These are phyloP conservation scores for Penicillium waksmanii DNA, from an alignment of 495 filamentous ascomycete genomes.

Conservation along the genomic window DNA sequence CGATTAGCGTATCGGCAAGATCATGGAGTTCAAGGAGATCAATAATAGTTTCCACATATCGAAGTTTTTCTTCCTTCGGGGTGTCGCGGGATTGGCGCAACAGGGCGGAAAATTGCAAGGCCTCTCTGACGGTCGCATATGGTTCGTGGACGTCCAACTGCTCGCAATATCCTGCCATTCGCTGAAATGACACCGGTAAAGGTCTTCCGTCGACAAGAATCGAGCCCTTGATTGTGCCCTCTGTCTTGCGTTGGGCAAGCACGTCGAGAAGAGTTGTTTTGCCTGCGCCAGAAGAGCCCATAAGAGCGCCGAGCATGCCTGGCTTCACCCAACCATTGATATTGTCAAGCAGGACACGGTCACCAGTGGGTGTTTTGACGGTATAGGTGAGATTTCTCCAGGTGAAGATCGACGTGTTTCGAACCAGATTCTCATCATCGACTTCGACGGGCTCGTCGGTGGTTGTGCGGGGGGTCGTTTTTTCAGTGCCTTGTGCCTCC, in stretches of 20 bases:
- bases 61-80: constrained; percentile 58
- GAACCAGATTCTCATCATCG: constrained; percentile 35
- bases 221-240: constrained; percentile 84
- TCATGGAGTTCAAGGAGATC: constrained; percentile 60
- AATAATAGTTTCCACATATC: constrained; percentile 63
- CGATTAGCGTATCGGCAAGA: constrained; percentile 57
- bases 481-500: constrained; percentile 32
- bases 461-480: constrained; percentile 6
- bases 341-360: constrained; percentile 65
- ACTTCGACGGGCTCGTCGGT: constrained; percentile 14
- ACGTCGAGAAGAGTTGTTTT: constrained; percentile 62
- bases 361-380: constrained; percentile 47
- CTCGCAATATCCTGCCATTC: constrained; percentile 61
- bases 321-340: constrained; percentile 92
- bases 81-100: constrained; percentile 58
- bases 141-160: constrained; percentile 65
- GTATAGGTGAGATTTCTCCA: constrained; percentile 64
- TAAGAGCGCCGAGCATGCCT: constrained; percentile 73
- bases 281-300: constrained; percentile 69
- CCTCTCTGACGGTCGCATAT: constrained; percentile 63
- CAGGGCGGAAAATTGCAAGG: constrained; percentile 61
- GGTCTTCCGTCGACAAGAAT: constrained; percentile 82
- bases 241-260: constrained; percentile 69
- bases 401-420: constrained; percentile 60
- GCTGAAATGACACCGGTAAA: constrained; percentile 79